Conservation (phyloP, 257 asterid genomes). For the Orobanche coerulescens region DNA sequence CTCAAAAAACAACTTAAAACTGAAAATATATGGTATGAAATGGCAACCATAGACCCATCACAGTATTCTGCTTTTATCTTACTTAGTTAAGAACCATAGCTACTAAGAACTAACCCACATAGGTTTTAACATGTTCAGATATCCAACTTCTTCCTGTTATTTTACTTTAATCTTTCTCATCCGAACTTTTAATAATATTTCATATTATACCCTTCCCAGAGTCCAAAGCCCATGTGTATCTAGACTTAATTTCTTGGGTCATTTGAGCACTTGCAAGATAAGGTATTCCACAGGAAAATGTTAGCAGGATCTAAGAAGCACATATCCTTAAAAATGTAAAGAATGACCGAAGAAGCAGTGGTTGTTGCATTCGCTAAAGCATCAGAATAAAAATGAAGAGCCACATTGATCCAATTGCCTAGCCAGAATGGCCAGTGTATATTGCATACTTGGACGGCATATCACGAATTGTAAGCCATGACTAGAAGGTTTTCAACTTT, state of each 20-base stretch:
- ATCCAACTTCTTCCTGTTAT: slow-evolving; percentile 14
- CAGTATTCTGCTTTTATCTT: background rate
- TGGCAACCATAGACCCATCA: background rate
- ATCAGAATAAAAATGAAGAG: slow-evolving; percentile 8
- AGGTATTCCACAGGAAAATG: background rate
- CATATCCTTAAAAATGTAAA: background rate
- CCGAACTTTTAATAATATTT: background rate
- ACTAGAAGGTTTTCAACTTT: background rate
- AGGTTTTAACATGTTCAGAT: background rate
- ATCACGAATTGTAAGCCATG: background rate
- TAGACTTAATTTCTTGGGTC: slow-evolving; percentile 4
- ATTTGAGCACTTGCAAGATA: background rate
- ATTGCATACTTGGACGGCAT: background rate
- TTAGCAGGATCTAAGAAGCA: slow-evolving; percentile 1
- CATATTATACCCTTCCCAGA: background rate
- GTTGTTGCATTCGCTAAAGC: slow-evolving; percentile 4
- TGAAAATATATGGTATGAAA: background rate
- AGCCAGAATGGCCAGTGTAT: background rate
- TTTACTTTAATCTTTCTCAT: background rate
- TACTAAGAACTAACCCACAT: background rate
- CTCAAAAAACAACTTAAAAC: background rate
- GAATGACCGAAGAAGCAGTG: background rate
- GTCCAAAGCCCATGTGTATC: background rate
- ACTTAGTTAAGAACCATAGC: background rate
- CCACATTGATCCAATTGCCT: slow-evolving; percentile 1